phyloP scores from a whole-genome alignment of 1,284 basidiomycete species.

The Pascua sp. region DNA sequence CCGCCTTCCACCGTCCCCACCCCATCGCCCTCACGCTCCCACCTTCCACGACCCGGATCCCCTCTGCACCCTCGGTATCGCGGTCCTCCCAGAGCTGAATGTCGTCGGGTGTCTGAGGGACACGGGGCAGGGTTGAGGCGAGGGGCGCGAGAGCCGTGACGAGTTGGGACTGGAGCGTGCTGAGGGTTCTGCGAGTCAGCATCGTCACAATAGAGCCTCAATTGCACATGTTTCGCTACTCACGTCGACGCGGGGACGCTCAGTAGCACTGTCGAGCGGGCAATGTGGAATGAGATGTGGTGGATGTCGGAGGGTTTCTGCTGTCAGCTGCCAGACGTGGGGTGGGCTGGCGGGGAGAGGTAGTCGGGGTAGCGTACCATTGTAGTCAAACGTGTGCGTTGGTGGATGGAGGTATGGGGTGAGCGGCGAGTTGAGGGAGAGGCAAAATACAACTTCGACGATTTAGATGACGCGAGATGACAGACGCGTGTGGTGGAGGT shows the following conservation, averaged over 20 bases:
- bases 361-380: no score
- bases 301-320: slow-evolving; percentile 10
- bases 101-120: slow-evolving; percentile 21
- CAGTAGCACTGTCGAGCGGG: slow-evolving; percentile 34
- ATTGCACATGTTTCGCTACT: slow-evolving; percentile 10
- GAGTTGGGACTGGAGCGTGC: slow-evolving; percentile 19
- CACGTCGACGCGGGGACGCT: slow-evolving; percentile 38
- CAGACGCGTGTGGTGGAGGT: no score
- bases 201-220: no score
- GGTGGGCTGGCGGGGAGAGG: no score
- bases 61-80: slow-evolving; percentile 8
- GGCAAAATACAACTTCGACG: no score
- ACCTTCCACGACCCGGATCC: slow-evolving; percentile 9
- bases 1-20: slow-evolving; percentile 39
- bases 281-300: slow-evolving; percentile 42
- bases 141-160: slow-evolving; percentile 29
- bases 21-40: slow-evolving; percentile 21
- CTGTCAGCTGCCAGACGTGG: neutral
- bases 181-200: slow-evolving; percentile 14
- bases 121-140: slow-evolving; percentile 9
- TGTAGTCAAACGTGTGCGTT: no score
- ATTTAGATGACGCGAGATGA: no score
- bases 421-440: no score
- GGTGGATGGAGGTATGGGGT: no score
- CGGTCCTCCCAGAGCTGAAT: slow-evolving; percentile 37